Conservation (phyloP, 1,139 yeast genomes). For the Candida sanyaensis region DNA sequence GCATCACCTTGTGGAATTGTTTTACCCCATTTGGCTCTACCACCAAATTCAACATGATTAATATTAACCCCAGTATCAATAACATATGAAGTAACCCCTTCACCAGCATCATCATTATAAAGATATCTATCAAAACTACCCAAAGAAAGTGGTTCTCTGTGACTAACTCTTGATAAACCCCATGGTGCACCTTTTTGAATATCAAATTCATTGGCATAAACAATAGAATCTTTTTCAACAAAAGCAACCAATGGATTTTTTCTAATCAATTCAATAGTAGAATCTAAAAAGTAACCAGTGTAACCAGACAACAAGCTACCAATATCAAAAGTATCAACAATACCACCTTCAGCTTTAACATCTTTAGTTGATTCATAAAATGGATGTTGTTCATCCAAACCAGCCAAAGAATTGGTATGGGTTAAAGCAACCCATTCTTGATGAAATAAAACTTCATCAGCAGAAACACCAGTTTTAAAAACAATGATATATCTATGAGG, state of each 20-base stretch:
- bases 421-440: conserved; percentile 54
- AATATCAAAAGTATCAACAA: conserved; percentile 42
- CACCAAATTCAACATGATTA: conserved; percentile 43
- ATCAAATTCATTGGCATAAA: conserved; percentile 34
- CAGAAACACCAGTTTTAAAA: conserved; percentile 61
- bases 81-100: conserved; percentile 47
- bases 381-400: conserved; percentile 31
- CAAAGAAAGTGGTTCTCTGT: conserved; percentile 39
- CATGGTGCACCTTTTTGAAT: conserved; percentile 42
- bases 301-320: conserved; percentile 32
- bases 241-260: conserved; percentile 32
- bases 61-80: conserved; percentile 46
- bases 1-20: conserved; percentile 34
- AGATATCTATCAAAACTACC: conserved; percentile 39
- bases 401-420: conserved; percentile 41
- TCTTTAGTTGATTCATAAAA: conserved; percentile 37
- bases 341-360: conserved; percentile 51
- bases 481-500: conserved; percentile 81
- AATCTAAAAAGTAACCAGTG: conserved; percentile 33
- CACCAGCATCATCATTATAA: conserved; percentile 42
- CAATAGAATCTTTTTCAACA: conserved; percentile 38
- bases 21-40: conserved; percentile 46
- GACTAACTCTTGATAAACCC: conserved; percentile 43
- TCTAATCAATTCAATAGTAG: conserved; percentile 26
- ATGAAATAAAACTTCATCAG: conserved; percentile 60